Percentiles rank a stretch among this genome's conserved stretches.
Conservation (phyloP, 2,329 filamentous ascomycete genomes). For the Laburnicola sp. region DNA sequence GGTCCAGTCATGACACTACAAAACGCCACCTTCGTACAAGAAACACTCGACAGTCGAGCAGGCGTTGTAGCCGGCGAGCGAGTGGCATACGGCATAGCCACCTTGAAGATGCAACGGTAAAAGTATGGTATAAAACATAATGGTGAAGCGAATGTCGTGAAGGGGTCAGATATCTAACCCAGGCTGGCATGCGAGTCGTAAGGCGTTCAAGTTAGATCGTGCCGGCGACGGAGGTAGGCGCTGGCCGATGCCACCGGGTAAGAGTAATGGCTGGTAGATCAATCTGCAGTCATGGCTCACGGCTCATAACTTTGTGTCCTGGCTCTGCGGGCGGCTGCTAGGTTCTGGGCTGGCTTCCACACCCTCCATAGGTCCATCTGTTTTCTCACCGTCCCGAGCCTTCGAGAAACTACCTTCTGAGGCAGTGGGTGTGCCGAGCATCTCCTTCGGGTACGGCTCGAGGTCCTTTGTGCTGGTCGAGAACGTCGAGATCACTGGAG, state of each 20-base stretch:
- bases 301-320: conserved; percentile 19
- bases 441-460: conserved; percentile 50
- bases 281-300: neutral
- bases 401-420: conserved; percentile 27
- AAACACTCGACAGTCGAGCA: neutral
- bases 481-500: conserved; percentile 55
- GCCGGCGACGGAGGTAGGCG: conserved; percentile 1
- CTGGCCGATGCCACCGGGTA: neutral
- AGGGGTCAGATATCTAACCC: conserved; percentile 8
- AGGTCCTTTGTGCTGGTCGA: conserved; percentile 57
- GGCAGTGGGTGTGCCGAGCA: conserved; percentile 43
- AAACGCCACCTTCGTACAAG: neutral
- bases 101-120: conserved; percentile 16
- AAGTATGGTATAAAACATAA: conserved; percentile 35
- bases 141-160: conserved; percentile 20
- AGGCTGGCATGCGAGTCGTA: conserved; percentile 8
- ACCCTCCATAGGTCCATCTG: conserved; percentile 27
- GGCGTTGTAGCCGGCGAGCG: neutral
- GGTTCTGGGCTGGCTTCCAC: conserved; percentile 26
- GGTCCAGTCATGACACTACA: neutral
- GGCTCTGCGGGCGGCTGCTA: conserved; percentile 12
- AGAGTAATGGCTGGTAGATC: neutral
- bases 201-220: neutral
- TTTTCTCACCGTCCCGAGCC: conserved; percentile 18
- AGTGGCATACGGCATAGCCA: neutral